Base-by-base conservation (phyloP, 768 basidiomycete genomes). In the Pleurotus salmoneostramineus region DNA sequence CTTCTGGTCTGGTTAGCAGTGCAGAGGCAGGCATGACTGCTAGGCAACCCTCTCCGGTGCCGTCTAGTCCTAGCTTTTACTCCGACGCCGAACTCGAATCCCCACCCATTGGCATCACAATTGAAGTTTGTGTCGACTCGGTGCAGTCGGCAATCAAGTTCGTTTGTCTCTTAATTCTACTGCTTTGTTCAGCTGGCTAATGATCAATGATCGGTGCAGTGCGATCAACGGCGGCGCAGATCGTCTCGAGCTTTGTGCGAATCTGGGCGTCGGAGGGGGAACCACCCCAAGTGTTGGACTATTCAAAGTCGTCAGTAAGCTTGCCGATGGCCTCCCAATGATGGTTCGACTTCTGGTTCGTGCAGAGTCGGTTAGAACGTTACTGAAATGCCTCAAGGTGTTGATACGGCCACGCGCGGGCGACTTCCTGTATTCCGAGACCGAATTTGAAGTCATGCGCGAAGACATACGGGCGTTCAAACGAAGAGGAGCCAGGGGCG, bases 391-490 rank as follows among this genome's bases (percentile, higher is more conserved):
- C 31, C 43, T 49, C 7, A 62, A 92, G 92, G 81, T 77, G 21
- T 92, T 95, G 89, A 76, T 94, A 57, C 82, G 92, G 36, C 91
- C 92, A 7, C 80, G 92, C 32, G 74, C 78, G 3, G 93, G 93
- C 0, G 90, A 92, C 67, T 94, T 95, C 68, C 66, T 85, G 3
- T 95, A 93, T 68, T 79, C 85, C 2, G 69, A 80, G 6, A 70
- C 71, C 6, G 93, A 95, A 66, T 57, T 91, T 4, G 74, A 77
- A 8, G 83, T 90, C 51, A 94, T 94, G 87, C 63, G 84, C 34
- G 84, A 86, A 65, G 93, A 94, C 64, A 85, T 91, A 48, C 73
- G 68, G 7, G 60, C 74, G 14, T 87, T 89, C 72, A 89, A 83
- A 63, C 68, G 76, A 31, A 66, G 76, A 50, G 81, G 78, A 7